A percentile compares a stretch with the other conserved stretches of the same genome.
phyloP scores from a whole-genome alignment of 352 stramenopile species.

The Pythium guiyangense region DNA sequence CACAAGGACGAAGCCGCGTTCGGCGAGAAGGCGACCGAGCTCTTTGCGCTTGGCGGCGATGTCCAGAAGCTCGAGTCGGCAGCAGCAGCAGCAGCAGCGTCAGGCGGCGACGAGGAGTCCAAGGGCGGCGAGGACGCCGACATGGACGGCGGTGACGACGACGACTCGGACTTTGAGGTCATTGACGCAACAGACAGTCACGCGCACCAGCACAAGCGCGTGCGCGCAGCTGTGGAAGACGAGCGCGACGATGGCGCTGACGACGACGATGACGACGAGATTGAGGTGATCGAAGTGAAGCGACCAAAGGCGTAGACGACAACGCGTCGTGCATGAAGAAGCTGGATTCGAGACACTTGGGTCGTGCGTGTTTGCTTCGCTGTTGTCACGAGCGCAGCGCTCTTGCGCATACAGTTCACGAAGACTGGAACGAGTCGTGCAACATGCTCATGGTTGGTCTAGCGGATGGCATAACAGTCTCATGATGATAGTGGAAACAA shows the following conservation, averaged over 20 bases:
- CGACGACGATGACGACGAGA: slow-evolving; percentile 4
- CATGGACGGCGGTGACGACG: slow-evolving; percentile 22
- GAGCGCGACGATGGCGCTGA: slow-evolving; percentile 2
- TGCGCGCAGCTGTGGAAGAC: background rate
- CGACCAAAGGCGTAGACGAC: slow-evolving; percentile 8
- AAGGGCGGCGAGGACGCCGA: slow-evolving; percentile 29
- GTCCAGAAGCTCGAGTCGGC: slow-evolving; percentile 46
- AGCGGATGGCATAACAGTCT: no score
- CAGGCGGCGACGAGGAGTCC: slow-evolving; percentile 15
- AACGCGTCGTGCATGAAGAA: no score
- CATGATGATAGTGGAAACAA: no score
- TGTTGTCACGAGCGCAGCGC: no score
- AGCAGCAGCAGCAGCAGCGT: background rate
- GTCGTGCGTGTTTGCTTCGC: no score
- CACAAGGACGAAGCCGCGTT: slow-evolving; percentile 63
- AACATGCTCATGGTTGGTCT: no score
- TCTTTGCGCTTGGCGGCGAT: slow-evolving; percentile 76
- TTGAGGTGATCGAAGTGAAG: slow-evolving; percentile 15
- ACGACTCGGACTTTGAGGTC: slow-evolving; percentile 28
- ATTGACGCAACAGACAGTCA: slow-evolving; percentile 9
- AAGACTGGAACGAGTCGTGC: no score
- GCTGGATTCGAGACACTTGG: no score
- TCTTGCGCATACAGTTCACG: no score
- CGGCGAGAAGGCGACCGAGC: slow-evolving; percentile 58
- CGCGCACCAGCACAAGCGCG: slow-evolving; percentile 8